These are phyloP conservation scores for Fusarium sp. DNA, from an alignment of 2,329 filamentous ascomycete genomes.

Conservation along the genomic window DNA sequence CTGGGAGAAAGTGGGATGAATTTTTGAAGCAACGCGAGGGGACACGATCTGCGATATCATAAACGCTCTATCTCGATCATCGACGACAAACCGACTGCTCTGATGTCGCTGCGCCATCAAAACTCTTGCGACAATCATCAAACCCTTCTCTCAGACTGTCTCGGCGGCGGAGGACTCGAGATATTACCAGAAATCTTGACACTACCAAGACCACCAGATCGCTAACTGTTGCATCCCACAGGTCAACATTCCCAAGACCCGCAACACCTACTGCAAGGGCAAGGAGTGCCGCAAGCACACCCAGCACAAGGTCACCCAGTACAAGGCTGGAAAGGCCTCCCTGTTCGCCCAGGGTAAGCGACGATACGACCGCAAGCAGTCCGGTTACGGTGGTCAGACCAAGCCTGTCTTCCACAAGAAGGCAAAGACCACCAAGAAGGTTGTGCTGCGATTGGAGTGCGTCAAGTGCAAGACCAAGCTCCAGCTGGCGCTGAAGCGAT, in stretches of 20 bases:
- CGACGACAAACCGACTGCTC: constrained; percentile 23
- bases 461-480: constrained; percentile 97
- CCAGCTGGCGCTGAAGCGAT: constrained; percentile 98
- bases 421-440: constrained; percentile 99
- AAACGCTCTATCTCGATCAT: constrained; percentile 29
- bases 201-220: constrained; percentile 27
- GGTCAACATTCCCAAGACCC: constrained; percentile 99
- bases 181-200: constrained; percentile 20
- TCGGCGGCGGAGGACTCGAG: constrained; percentile 22
- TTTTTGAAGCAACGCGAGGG: constrained; percentile 37
- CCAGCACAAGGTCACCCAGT: constrained; percentile 93
- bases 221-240: constrained; percentile 55
- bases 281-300: constrained; percentile 93
- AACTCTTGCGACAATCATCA: constrained; percentile 8
- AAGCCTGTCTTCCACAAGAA: constrained; percentile 99
- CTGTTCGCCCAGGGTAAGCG: constrained; percentile 99
- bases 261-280: constrained; percentile 97
- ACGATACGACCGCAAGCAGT: constrained; percentile 99
- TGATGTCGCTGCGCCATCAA: constrained; percentile 3
- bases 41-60: constrained; percentile 34
- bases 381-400: constrained; percentile 99
- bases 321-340: constrained; percentile 97
- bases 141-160: constrained; percentile 37
- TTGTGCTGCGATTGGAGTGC: constrained; percentile 98
- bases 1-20: constrained; percentile 44